Evolutionary conservation across 2,329 filamentous ascomycete species (phyloP), one percentile per base, ranked within the genome.

Genomic region (Celoporthe dispersa): DNA sequence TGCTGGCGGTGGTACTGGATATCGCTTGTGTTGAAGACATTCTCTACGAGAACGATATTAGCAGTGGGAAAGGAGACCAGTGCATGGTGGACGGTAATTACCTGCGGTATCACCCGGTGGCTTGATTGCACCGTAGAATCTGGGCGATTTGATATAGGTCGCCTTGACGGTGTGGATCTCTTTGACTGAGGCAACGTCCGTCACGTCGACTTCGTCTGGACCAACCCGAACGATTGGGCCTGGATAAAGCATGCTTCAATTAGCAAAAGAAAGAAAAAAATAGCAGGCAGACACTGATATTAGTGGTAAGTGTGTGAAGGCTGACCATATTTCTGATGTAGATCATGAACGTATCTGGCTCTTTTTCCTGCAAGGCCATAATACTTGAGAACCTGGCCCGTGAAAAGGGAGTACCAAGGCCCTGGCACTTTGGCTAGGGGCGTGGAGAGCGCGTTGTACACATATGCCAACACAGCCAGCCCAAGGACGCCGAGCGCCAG

Each of bases 21-120:
- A 61, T 85, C 78, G 0, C 70, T 77, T 1, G 82, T 83, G 28
- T 72, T 80, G 75, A 86, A 85, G 37, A 85, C 44, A 39, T 75
- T 81, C 7, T 66, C 57, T 14, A 39, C 4, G 12, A 62, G 19
- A 25, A 16, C 5, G 8, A 35, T 12, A 41, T 25, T 8, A 22
- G 37, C n/a, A 28, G 12, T 14, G 11, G 51, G n/a, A 4, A 28
- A 55, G 3, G 25, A 6, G 25, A 4, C 35, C 35, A 55, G 12
- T 28, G n/a, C 25, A 11, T 55, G 11, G 4, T 31, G 1, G n/a
- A 60, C 7, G 3, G 2, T 44, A 41, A 22, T 44, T 61, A 63
- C 60, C 60, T 28, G 44, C 1, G 19, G 16, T 6, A 8, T 16
- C n/a, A 7, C 69, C 69, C 19, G 67, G 67, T 12, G 35, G 31